phyloP scores from a whole-genome alignment of 495 filamentous ascomycete species.

The Geopyxis carbonaria region DNA sequence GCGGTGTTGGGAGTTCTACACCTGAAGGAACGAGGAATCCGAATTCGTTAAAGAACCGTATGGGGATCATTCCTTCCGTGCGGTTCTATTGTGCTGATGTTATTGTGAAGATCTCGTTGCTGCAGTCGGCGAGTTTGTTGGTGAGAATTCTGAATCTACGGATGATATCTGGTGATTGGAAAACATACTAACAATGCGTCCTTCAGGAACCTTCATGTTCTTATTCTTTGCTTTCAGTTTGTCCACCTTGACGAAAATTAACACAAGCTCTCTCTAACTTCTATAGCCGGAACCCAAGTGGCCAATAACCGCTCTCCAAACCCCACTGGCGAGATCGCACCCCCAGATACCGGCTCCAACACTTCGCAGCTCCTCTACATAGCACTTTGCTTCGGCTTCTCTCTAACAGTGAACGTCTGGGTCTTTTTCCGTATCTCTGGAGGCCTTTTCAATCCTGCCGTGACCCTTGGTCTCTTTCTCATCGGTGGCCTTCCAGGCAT shows the following conservation, averaged over 20 bases:
- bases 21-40: not conserved
- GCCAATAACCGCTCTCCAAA: constrained; percentile 25
- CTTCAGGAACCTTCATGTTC: constrained; percentile 35
- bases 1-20: not conserved
- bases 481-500: constrained; percentile 27
- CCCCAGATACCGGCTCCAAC: constrained; percentile 24
- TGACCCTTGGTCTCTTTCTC: constrained; percentile 40
- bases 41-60: constrained; percentile 4
- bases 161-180: not conserved
- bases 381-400: constrained; percentile 41
- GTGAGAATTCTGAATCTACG: not conserved
- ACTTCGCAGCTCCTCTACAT: constrained; percentile 34
- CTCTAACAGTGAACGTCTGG: constrained; percentile 49
- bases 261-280: constrained; percentile 4
- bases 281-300: constrained; percentile 15
- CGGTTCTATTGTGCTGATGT: not conserved
- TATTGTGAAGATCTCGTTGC: constrained; percentile 1
- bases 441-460: constrained; percentile 49
- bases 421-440: constrained; percentile 49
- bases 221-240: constrained; percentile 35
- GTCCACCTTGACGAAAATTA: constrained; percentile 14
- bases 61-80: not conserved
- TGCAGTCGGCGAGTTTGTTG: constrained; percentile 1
- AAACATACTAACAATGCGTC: not conserved
- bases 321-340: constrained; percentile 19